Conservation (phyloP, 2,329 filamentous ascomycete genomes). For the Chalara sp. region DNA sequence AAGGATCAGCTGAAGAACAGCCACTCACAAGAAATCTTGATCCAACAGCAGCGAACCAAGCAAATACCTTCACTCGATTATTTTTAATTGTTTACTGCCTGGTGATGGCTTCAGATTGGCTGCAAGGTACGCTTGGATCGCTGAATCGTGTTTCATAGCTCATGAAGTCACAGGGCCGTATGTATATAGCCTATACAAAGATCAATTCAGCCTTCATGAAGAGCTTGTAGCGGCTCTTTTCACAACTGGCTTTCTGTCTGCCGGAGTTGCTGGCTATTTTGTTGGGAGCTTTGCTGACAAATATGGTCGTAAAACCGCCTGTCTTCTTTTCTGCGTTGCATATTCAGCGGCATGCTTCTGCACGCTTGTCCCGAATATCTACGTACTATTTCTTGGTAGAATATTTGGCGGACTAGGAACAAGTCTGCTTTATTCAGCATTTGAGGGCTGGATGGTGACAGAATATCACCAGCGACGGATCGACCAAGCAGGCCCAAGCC, state of each 20-base stretch:
- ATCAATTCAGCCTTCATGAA: conserved; percentile 25
- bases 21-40: no score
- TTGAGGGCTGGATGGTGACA: no score
- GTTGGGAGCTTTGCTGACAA: conserved; percentile 26
- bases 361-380: conserved; percentile 34
- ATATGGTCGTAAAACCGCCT: conserved; percentile 39
- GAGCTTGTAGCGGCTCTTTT: conserved; percentile 24
- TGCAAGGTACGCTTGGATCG: not conserved
- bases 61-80: no score
- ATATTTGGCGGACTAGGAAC: no score
- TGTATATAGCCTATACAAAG: conserved; percentile 27
- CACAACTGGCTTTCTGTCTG: conserved; percentile 26
- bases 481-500: no score
- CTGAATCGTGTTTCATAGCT: conserved; percentile 23
- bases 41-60: no score
- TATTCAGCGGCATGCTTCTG: conserved; percentile 47
- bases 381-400: no score
- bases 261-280: conserved; percentile 25
- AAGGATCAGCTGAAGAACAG: no score
- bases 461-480: no score
- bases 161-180: conserved; percentile 20
- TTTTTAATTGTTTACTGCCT: no score
- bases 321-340: conserved; percentile 46
- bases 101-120: no score
- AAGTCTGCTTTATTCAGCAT: no score